Evolutionary conservation across 106 monocot species (phyloP), one percentile per base, ranked within the genome.

Genomic region (Allium cepa): DNA sequence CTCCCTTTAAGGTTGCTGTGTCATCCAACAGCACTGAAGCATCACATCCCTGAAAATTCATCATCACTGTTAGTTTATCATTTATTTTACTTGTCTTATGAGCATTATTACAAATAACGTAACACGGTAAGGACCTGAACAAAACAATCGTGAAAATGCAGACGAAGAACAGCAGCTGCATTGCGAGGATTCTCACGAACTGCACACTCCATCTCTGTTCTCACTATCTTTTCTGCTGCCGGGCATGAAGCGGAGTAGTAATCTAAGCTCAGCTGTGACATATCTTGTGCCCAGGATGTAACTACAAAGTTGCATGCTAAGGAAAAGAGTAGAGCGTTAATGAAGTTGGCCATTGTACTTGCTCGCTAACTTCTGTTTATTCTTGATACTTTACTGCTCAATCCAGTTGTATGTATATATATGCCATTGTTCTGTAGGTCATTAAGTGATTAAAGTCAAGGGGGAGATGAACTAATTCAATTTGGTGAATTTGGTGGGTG

Each of bases 91-190:
- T 3, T 15, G 15, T 10, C 15, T 17, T 58, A 18, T 17, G 57
- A 18, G 18, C 57, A 14, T 17, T 17, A 0, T 58, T 58, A 5
- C 0, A 57, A 3, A 17, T 57, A 12, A 15, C 7, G 5, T 17
- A 58, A 17, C 57, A 58, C 17, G 57, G 15, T 16, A 0, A 26
- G 22, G 26, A 93, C 93, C 80, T 88, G 85, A 63, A 94, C 94
- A 56, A 94, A 87, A 64, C 94, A 94, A 57, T 94, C 94, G 26
- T 94, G 94, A 72, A 94, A 94, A 28, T 90, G 90, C 3, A 94
- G 78, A 7, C 87, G 82, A 59, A 94, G 90, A 11, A 94, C 80
- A 3, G 73, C 36, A 3, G 94, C 84, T 4, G 90, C 90, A 48
- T 80, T 84, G 10, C 90, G 84, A 0, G 84, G 79, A 12, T 94